Evolutionary conservation across 208 protist genomes (phyloP).

Genomic region (Leishmania amazonensis): DNA sequence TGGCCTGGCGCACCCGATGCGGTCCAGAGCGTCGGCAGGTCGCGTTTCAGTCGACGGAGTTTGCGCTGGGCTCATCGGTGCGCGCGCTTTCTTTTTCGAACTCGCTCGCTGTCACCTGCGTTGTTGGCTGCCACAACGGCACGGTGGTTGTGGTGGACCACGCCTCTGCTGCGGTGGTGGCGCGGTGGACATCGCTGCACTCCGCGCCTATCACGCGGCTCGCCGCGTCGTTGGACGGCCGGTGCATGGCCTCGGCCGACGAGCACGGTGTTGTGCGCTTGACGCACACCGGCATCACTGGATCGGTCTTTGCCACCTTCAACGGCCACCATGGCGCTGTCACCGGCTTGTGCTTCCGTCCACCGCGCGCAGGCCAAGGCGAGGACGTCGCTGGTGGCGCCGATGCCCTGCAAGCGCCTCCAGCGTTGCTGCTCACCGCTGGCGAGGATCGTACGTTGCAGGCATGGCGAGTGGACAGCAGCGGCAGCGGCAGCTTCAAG

Average conservation of each 20-base stretch:
- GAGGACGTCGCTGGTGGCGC: constrained; percentile 1
- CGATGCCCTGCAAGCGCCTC: constrained; percentile 12
- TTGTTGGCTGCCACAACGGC: constrained; percentile 67
- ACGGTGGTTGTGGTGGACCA: constrained; percentile 64
- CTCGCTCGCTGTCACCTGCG: constrained; percentile 78
- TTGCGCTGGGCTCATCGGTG: constrained; percentile 41
- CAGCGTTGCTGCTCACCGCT: constrained; percentile 31
- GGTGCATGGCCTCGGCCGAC: constrained; percentile 75
- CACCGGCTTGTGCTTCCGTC: constrained; percentile 50
- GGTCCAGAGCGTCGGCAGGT: constrained; percentile 15
- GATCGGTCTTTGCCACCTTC: constrained; percentile 49
- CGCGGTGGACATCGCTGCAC: constrained; percentile 50
- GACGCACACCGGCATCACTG: constrained; percentile 61
- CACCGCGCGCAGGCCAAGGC: constrained; percentile 1
- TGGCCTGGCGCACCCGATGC: constrained; percentile 14
- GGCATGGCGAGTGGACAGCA: constrained; percentile 40
- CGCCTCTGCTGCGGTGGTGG: constrained; percentile 46
- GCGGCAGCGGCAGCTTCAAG: neutral
- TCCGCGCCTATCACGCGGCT: constrained; percentile 60
- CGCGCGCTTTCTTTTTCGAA: constrained; percentile 60
- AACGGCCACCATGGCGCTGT: constrained; percentile 75
- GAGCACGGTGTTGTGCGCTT: constrained; percentile 66
- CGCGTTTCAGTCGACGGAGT: constrained; percentile 18
- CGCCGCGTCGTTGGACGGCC: constrained; percentile 63
- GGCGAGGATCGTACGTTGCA: constrained; percentile 56